Conservation (phyloP, 257 asterid genomes). For the Fraxinus cuspidata region DNA sequence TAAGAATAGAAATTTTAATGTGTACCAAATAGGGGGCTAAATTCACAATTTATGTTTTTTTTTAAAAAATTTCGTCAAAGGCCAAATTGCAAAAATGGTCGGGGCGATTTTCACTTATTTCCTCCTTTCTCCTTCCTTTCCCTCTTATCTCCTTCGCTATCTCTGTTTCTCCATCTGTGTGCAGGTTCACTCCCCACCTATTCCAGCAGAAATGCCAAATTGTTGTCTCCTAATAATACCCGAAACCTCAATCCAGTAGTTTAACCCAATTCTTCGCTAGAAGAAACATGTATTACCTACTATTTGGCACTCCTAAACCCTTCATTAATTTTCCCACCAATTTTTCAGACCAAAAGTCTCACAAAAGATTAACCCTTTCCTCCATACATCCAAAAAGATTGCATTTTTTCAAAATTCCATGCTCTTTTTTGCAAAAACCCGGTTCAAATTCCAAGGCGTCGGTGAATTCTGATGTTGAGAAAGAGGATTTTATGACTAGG, state of each 20-base stretch:
- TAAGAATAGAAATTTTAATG: no score
- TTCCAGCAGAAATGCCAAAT: slow-evolving; percentile 2
- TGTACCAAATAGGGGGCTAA: no score
- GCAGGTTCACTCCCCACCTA: background rate
- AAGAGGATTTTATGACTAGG: slow-evolving; percentile 83
- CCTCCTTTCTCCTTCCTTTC: no score
- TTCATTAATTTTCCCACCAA: slow-evolving; percentile 40
- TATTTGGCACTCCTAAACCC: slow-evolving; percentile 39
- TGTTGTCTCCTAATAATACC: slow-evolving; percentile 26
- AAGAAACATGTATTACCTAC: slow-evolving; percentile 39
- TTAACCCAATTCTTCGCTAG: slow-evolving; percentile 14
- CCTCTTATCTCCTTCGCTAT: no score
- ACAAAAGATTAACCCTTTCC: slow-evolving; percentile 23
- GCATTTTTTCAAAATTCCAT: slow-evolving; percentile 35
- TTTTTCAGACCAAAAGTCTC: slow-evolving; percentile 37
- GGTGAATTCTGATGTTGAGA: slow-evolving; percentile 38
- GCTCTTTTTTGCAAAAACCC: slow-evolving; percentile 40
- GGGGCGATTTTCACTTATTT: no score
- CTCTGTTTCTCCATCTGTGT: background rate
- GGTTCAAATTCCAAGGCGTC: slow-evolving; percentile 44
- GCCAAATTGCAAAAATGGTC: no score
- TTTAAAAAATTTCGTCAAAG: no score
- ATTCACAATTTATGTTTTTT: no score
- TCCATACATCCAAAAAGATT: slow-evolving; percentile 32
- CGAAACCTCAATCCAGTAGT: slow-evolving; percentile 6